Base-by-base conservation (phyloP, 768 basidiomycete genomes). In the Trametes maxima region DNA sequence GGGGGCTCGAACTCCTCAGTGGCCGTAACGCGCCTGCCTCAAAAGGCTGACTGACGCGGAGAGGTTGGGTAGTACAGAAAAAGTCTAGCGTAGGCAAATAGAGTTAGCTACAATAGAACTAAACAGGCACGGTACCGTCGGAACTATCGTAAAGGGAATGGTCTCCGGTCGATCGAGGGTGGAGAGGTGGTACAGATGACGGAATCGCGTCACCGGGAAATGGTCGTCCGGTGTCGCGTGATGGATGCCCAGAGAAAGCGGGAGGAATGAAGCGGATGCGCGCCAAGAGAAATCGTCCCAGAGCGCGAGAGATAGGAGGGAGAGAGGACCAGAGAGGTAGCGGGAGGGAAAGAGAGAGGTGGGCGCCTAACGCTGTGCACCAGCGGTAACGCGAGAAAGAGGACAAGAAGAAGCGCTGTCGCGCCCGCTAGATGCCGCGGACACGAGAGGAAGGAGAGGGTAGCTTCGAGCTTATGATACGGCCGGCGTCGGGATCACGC, bases 11-110 rank as follows among this genome's bases (percentile, higher is more conserved):
- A 37, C 28, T 21, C 50, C 35, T 21, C 28, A 35, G 50, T 5
- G 19, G 39, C 19, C 52, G 21, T 37, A 42, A 53, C 39, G 52
- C 39, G 52, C 39, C 52, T 53, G 39, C 52, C 52, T 53, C 52
- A 53, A 35, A 53, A 53, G 52, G 52, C 52, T 53, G 52, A 53
- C 52, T 53, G 52, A 53, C 52, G 39, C 39, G 52, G 39, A 37
- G 52, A 39, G 52, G 13, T 6, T 4, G 4, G 28, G 16, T 50
- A 35, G 7, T 24, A 11, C 12, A 6, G 37, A 24, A 5, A 40
- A 24, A 13, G 40, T 19, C 21, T n/a, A 39, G 5, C 11, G 42
- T 21, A 24, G 19, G 19, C 44, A n/a, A 40, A n/a, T 14, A 40
- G 4, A n/a, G 39, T 40, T 40, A 40, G 39, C 39, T 40, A 40